Evolutionary conservation across 345 rosid species (phyloP).

Genomic region (Citropsis articulata): DNA sequence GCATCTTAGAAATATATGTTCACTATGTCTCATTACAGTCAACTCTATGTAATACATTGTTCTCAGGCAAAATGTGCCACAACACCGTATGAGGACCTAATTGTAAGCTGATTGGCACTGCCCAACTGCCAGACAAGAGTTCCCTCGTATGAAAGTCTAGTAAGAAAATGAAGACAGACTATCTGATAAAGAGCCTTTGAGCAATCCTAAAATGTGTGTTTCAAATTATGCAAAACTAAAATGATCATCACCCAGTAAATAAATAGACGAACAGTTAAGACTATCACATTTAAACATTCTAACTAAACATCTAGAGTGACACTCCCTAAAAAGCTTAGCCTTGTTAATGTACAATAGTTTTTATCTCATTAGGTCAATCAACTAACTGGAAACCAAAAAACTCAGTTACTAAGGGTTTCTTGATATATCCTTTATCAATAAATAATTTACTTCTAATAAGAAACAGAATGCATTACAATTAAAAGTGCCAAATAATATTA

Average conservation of each 20-base stretch:
- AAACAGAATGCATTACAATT: not conserved
- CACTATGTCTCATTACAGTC: not conserved
- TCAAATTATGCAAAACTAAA: not conserved
- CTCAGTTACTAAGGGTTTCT: not conserved
- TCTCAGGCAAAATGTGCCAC: not conserved
- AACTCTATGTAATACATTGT: not conserved
- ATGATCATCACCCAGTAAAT: not conserved
- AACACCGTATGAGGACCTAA: not conserved
- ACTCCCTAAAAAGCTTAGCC: not conserved
- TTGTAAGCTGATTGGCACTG: not conserved
- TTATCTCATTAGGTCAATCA: not conserved
- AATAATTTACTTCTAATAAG: not conserved
- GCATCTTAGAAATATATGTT: not conserved
- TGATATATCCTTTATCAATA: not conserved
- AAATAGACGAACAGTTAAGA: not conserved
- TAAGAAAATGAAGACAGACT: not conserved
- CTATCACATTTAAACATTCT: not conserved
- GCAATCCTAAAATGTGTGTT: not conserved
- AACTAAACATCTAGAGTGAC: not conserved
- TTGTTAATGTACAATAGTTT: not conserved
- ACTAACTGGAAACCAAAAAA: not conserved
- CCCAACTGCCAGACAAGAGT: not conserved
- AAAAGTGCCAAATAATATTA: constrained; percentile 4
- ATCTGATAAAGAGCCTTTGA: not conserved
- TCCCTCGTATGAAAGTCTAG: not conserved